phyloP scores from a whole-genome alignment of 2,329 filamentous ascomycete species.

The Chrysoporthe deuterocubensis region DNA sequence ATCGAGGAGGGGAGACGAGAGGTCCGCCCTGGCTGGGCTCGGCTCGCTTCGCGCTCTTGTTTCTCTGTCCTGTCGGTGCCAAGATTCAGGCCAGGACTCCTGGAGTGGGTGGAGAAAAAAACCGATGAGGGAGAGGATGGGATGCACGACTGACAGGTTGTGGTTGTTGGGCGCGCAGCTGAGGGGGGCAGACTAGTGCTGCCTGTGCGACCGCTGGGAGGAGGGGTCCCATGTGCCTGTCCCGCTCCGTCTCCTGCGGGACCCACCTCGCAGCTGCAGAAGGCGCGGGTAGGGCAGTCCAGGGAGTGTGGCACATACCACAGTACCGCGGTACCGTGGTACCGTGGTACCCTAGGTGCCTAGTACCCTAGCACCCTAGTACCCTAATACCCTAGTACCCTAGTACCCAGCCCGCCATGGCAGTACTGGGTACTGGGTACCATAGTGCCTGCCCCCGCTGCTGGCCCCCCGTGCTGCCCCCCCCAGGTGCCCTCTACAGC shows the following conservation, averaged over 20 bases:
- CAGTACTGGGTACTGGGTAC: too few relatives aligned
- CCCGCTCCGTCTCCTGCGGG: conserved; percentile 5
- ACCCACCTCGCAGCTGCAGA: conserved; percentile 4
- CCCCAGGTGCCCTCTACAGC: too few relatives aligned
- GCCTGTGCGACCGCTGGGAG: background rate
- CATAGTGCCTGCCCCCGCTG: too few relatives aligned
- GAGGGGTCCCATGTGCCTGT: conserved; percentile 12
- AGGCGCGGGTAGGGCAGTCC: conserved; percentile 4
- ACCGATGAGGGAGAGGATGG: background rate
- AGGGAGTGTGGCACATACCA: background rate
- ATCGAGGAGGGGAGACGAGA: background rate
- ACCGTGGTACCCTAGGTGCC: background rate
- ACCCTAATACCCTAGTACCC: too few relatives aligned
- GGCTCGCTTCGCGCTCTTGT: conserved; percentile 3
- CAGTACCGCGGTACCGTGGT: background rate
- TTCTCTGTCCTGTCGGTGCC: background rate
- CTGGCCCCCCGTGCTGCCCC: too few relatives aligned
- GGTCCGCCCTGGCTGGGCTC: background rate
- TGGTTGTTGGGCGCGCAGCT: background rate
- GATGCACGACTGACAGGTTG: conserved; percentile 1
- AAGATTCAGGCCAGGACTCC: background rate
- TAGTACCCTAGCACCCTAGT: too few relatives aligned
- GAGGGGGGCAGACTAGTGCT: background rate
- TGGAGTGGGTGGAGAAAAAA: background rate
- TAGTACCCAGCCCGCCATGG: too few relatives aligned